Conservation (phyloP, 257 asterid genomes). For the Solanum paucissectum region DNA sequence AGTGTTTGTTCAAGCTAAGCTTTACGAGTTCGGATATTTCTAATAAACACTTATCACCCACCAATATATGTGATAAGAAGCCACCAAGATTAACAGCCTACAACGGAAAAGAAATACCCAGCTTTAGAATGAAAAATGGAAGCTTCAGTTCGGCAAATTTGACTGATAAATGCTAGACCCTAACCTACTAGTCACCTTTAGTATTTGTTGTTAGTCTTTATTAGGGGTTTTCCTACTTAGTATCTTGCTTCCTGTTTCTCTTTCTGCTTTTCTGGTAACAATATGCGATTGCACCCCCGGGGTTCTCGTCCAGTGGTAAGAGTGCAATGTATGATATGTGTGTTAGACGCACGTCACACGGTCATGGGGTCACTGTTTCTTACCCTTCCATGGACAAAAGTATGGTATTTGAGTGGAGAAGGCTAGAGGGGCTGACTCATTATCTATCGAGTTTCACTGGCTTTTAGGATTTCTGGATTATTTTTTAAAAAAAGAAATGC, state of each 20-base stretch:
- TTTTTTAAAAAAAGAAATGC: not conserved
- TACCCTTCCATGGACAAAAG: not conserved
- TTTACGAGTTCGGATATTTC: not conserved
- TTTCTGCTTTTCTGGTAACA: not conserved
- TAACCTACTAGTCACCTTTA: not conserved
- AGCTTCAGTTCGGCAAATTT: not conserved
- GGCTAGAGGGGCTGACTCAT: not conserved
- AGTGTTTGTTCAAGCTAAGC: not conserved
- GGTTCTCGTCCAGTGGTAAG: not conserved
- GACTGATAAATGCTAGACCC: not conserved
- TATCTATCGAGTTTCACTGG: not conserved
- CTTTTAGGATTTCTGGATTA: not conserved
- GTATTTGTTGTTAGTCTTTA: not conserved
- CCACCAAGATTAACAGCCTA: not conserved
- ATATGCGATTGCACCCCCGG: not conserved
- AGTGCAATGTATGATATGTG: not conserved
- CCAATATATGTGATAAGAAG: not conserved
- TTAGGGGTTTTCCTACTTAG: not conserved
- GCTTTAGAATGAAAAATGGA: not conserved
- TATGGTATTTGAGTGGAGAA: not conserved
- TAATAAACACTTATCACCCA: not conserved
- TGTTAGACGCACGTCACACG: not conserved
- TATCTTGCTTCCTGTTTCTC: not conserved
- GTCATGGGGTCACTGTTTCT: not conserved
- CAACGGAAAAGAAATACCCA: not conserved